phyloP scores from a whole-genome alignment of 176 grass and related monocot genomes.

The Ampelocalamus luodianensis region DNA sequence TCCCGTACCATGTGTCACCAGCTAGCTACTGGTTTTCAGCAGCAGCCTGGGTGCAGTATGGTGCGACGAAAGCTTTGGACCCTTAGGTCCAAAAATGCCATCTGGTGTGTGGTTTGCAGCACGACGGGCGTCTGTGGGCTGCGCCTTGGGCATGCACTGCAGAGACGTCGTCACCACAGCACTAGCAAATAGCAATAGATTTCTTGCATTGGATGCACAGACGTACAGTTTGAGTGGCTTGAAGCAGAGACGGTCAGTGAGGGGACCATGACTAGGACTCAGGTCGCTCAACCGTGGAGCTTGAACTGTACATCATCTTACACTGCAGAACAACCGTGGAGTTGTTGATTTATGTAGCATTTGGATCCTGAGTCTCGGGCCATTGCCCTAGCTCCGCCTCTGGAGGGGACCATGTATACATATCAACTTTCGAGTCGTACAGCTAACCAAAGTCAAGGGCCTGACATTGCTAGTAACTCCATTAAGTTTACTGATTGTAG shows the following conservation, averaged over 20 bases:
- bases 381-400: too few relatives aligned
- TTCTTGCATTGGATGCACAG: background rate
- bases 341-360: too few relatives aligned
- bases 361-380: too few relatives aligned
- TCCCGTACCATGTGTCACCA: background rate
- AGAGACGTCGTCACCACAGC: background rate
- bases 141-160: background rate
- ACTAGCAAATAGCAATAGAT: background rate
- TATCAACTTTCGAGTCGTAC: background rate
- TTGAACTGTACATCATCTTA: too few relatives aligned
- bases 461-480: background rate
- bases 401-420: background rate
- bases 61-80: background rate
- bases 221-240: background rate
- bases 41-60: background rate
- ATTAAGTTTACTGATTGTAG: background rate
- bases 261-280: too few relatives aligned
- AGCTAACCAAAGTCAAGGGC: background rate
- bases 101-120: background rate
- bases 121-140: background rate
- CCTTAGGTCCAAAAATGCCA: too few relatives aligned
- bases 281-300: too few relatives aligned
- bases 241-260: background rate
- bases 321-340: too few relatives aligned
- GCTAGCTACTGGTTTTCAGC: background rate